These are phyloP conservation scores for Ophiostoma fasciatum DNA, from an alignment of 2,329 filamentous ascomycete species.

Conservation along the genomic window DNA sequence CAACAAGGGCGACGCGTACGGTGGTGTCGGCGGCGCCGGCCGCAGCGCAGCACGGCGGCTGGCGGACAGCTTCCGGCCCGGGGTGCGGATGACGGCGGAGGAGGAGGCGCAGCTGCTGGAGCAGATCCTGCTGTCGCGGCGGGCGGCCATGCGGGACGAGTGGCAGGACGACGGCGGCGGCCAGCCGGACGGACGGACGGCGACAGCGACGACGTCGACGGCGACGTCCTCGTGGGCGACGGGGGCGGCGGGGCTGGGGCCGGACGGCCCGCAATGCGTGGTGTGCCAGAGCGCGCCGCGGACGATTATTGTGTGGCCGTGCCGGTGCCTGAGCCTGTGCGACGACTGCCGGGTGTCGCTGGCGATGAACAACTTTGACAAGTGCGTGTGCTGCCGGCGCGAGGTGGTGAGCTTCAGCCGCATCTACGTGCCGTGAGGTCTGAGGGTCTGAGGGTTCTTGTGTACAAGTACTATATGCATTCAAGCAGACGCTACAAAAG, in stretches of 20 bases:
- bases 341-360: constrained; percentile 89
- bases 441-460: background rate
- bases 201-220: background rate
- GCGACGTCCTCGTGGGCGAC: constrained; percentile 40
- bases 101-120: constrained; percentile 48
- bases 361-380: constrained; percentile 94
- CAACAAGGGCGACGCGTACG: constrained; percentile 10
- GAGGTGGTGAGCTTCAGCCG: constrained; percentile 81
- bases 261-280: constrained; percentile 68
- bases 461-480: background rate
- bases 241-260: constrained; percentile 58
- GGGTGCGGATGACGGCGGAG: constrained; percentile 33
- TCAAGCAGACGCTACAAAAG: background rate
- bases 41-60: constrained; percentile 14
- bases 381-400: constrained; percentile 84
- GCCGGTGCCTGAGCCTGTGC: constrained; percentile 82
- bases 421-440: constrained; percentile 65
- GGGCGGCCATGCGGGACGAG: constrained; percentile 14
- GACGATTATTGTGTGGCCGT: constrained; percentile 91
- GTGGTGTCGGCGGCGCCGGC: constrained; percentile 12
- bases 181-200: too few relatives aligned
- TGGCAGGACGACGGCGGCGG: constrained; percentile 1
- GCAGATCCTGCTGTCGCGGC: constrained; percentile 41
- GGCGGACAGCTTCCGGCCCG: constrained; percentile 16
- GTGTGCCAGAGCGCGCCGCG: constrained; percentile 80